A percentile compares a stretch with the other conserved stretches of the same genome.
Conservation (phyloP, 225 moss, liverwort and hornwort genomes). For the Physcomitrium patens region DNA sequence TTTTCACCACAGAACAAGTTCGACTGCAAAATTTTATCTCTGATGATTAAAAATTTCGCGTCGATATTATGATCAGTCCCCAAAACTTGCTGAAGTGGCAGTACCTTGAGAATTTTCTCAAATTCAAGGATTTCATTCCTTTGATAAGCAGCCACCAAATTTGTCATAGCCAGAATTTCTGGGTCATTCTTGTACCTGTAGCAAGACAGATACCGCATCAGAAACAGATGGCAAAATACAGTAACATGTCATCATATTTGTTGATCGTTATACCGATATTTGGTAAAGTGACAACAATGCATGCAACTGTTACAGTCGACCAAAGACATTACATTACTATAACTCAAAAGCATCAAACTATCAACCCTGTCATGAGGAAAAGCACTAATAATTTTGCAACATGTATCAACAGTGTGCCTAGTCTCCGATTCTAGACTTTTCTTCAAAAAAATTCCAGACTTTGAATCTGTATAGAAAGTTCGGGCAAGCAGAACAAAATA, state of each 20-base stretch:
- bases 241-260: constrained; percentile 6
- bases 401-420: no score
- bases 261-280: background rate
- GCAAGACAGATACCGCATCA: background rate
- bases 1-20: background rate
- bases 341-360: no score
- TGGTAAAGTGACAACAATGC: no score
- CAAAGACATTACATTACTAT: no score
- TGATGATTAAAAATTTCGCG: background rate
- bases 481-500: no score
- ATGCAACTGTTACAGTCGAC: no score
- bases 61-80: no score
- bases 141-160: constrained; percentile 82
- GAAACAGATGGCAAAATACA: background rate
- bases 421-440: no score
- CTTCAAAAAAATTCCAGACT: no score
- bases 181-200: constrained; percentile 82
- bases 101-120: constrained; percentile 78
- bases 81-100: background rate
- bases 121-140: constrained; percentile 82
- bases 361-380: no score
- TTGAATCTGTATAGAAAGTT: no score
- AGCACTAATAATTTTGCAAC: no score
- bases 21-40: background rate
- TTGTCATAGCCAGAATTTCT: constrained; percentile 83